Base-by-base conservation (phyloP, 495 filamentous ascomycete genomes). In the Cairneyella variabilis region DNA sequence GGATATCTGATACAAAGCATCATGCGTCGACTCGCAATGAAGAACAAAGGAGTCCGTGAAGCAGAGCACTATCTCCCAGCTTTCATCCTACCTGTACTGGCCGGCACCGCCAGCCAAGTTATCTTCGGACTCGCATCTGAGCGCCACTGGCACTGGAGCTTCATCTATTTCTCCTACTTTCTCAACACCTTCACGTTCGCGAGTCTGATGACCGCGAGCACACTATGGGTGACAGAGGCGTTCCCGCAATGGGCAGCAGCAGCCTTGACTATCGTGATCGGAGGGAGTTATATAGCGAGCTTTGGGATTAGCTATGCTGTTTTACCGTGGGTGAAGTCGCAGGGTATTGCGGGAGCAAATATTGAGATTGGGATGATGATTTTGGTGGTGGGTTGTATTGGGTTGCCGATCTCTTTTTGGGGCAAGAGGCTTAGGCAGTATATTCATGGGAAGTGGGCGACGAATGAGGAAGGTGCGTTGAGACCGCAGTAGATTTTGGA, bases 51-150 rank as follows among this genome's bases (percentile, higher is more conserved):
- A 11, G 28, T 57, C 7, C 47, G 45, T 27, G 47, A 57, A 17
- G 54, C 47, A 20, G 54, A 57, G 30, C 47, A 57, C 39, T 57
- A 57, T 37, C 54, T 57, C 22, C 54, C 54, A 3, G 27, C 47
- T 11, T 57, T 57, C 21, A 44, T 51, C 25, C 26, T 57, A 2
- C 54, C 54, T 2, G 36, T 57, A 6, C 6, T 46, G 3, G 14
- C 16, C 17, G 54, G 46, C 18, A 18, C 21, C 5, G 14, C 22
- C 3, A 32, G 21, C 41, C 3, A 23, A 4, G 28, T 45, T 5
- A n/a, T 57, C 20, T 57, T 51, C 23, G 54, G 54, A 11, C 26
- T 51, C 2, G 22, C 54, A 3, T 26, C 1, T 3, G n/a, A 51
- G 12, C n/a, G 22, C 14, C 5, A 45, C 3, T 46, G 25, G 38